phyloP scores from a whole-genome alignment of 1,284 basidiomycete genomes.

The Cerrena zonata region DNA sequence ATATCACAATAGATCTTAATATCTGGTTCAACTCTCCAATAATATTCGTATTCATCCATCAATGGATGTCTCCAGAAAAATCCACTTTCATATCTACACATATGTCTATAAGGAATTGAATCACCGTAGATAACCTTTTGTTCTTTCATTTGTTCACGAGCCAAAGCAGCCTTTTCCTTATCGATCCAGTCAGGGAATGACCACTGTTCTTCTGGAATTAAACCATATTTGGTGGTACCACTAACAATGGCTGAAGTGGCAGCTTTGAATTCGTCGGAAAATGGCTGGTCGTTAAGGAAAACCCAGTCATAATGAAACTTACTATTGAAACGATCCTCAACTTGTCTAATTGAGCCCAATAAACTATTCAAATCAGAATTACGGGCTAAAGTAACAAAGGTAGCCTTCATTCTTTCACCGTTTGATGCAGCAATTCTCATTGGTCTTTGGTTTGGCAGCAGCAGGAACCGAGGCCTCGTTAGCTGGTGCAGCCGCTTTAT shows the following conservation, averaged over 20 bases:
- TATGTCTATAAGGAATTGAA: conserved; percentile 66
- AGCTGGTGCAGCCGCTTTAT: no score
- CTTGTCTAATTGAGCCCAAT: conserved; percentile 67
- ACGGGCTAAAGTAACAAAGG: conserved; percentile 80
- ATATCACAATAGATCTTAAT: conserved; percentile 30
- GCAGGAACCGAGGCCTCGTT: no score
- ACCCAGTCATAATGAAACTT: conserved; percentile 82
- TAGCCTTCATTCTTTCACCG: no score
- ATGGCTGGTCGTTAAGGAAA: conserved; percentile 79
- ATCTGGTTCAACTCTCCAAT: conserved; percentile 74
- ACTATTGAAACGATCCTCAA: conserved; percentile 81
- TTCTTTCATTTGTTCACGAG: conserved; percentile 71
- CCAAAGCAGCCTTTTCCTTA: conserved; percentile 66
- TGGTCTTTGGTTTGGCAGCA: no score
- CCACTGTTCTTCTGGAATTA: conserved; percentile 82
- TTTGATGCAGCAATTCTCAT: no score
- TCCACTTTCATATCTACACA: conserved; percentile 93
- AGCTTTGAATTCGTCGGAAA: conserved; percentile 74
- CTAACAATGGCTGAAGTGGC: conserved; percentile 33
- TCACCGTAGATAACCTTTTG: conserved; percentile 86
- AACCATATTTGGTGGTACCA: conserved; percentile 66
- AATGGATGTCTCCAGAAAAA: conserved; percentile 84
- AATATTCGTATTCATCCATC: conserved; percentile 79
- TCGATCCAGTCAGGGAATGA: conserved; percentile 80
- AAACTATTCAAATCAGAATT: conserved; percentile 76